Conservation (phyloP, 1,284 basidiomycete species). For the Gymnopus androsaceus region DNA sequence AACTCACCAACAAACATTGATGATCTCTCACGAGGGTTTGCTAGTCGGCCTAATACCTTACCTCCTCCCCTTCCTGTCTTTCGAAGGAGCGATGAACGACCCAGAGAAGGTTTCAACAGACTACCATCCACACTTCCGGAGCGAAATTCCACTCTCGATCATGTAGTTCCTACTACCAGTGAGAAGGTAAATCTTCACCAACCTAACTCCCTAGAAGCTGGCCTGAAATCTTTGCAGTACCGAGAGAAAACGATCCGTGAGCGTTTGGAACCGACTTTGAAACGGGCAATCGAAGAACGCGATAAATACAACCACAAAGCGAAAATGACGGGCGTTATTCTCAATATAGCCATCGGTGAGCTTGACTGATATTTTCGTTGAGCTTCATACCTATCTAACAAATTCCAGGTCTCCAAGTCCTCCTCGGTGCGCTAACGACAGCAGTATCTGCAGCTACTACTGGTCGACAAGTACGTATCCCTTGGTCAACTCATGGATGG, state of each 20-base stretch:
- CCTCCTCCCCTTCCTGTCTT: background rate
- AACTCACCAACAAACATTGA: background rate
- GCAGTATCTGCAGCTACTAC: constrained; percentile 55
- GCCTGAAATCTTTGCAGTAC: background rate
- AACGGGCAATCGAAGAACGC: constrained; percentile 39
- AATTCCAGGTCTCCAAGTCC: constrained; percentile 54
- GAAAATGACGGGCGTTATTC: constrained; percentile 44
- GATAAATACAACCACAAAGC: constrained; percentile 42
- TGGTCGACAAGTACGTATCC: constrained; percentile 36
- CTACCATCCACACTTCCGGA: background rate
- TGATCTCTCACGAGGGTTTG: background rate
- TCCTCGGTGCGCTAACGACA: constrained; percentile 69
- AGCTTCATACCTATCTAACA: background rate
- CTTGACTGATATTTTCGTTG: background rate
- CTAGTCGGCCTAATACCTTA: background rate
- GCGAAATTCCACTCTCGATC: constrained; percentile 8
- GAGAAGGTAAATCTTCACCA: background rate
- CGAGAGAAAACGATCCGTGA: constrained; percentile 41
- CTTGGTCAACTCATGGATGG: too few species aligned
- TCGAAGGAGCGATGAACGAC: background rate
- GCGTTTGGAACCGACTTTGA: constrained; percentile 46
- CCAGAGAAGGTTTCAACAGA: background rate
- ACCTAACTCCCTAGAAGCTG: too few species aligned
- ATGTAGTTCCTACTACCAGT: constrained; percentile 10
- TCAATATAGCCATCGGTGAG: constrained; percentile 54